phyloP scores from a whole-genome alignment of 2,329 filamentous ascomycete species.

The Huntiella abstrusa region DNA sequence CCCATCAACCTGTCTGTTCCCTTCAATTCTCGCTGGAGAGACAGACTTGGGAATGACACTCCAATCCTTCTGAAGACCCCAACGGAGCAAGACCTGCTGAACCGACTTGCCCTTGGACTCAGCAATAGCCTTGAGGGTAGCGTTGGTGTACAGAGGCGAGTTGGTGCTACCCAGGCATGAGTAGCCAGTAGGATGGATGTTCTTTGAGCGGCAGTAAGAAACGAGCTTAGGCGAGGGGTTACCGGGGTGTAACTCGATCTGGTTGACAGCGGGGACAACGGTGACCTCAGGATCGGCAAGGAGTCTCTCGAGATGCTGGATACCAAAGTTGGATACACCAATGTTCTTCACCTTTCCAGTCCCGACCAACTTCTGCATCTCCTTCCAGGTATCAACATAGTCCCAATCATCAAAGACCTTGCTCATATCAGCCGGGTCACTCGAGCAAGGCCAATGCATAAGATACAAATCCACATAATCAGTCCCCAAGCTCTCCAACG shows the following conservation, averaged over 20 bases:
- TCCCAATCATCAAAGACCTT: slow-evolving; percentile 63
- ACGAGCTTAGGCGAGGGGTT: slow-evolving; percentile 66
- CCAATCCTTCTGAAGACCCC: slow-evolving; percentile 66
- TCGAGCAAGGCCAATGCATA: slow-evolving; percentile 53
- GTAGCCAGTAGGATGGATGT: slow-evolving; percentile 58
- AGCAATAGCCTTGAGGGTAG: slow-evolving; percentile 42
- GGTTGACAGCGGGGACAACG: slow-evolving; percentile 50
- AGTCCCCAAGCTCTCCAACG: slow-evolving; percentile 39
- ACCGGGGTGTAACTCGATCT: slow-evolving; percentile 66
- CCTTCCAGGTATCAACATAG: slow-evolving; percentile 61
- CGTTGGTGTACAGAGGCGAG: slow-evolving; percentile 50
- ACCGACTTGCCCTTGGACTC: slow-evolving; percentile 46
- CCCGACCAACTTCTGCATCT: slow-evolving; percentile 49
- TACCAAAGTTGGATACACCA: slow-evolving; percentile 73
- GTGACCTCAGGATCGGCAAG: slow-evolving; percentile 43
- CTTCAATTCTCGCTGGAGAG: slow-evolving; percentile 51
- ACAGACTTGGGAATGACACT: slow-evolving; percentile 76
- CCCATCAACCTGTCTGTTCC: slow-evolving; percentile 57
- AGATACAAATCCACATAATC: slow-evolving; percentile 54
- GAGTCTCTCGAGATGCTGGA: slow-evolving; percentile 61
- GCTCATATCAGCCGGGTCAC: slow-evolving; percentile 39
- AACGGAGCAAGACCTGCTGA: slow-evolving; percentile 61
- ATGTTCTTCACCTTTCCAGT: slow-evolving; percentile 62
- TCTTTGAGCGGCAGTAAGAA: slow-evolving; percentile 51
- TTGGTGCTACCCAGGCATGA: slow-evolving; percentile 54